phyloP scores from a whole-genome alignment of 768 basidiomycete genomes.

The Kwoniella heveanensis region DNA sequence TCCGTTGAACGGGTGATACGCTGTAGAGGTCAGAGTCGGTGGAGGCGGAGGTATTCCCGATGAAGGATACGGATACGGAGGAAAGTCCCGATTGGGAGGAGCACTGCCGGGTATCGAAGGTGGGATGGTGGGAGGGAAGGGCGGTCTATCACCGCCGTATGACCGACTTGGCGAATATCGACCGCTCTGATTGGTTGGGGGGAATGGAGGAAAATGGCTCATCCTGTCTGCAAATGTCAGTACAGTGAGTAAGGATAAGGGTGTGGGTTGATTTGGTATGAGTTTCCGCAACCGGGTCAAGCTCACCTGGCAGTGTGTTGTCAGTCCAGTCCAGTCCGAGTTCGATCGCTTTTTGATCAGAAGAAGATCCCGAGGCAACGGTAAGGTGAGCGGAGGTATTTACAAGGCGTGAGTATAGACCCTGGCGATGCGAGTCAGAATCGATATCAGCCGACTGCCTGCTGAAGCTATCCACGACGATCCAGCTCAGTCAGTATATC shows the following conservation, averaged over 20 bases:
- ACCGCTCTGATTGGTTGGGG: constrained; percentile 25
- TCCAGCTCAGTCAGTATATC: not conserved
- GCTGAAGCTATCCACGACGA: too few species aligned
- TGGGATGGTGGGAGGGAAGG: constrained; percentile 18
- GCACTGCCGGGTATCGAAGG: constrained; percentile 7
- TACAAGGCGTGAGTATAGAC: not conserved
- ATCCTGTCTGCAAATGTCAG: constrained; percentile 16
- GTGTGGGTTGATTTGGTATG: too few species aligned
- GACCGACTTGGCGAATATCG: constrained; percentile 43
- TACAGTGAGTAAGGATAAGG: too few species aligned
- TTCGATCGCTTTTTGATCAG: too few species aligned
- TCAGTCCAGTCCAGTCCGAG: too few species aligned
- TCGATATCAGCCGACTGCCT: too few species aligned
- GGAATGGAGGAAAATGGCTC: constrained; percentile 41
- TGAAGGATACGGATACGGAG: constrained; percentile 20
- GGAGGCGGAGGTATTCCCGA: constrained; percentile 8
- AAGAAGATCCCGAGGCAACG: too few species aligned
- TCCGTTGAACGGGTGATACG: constrained; percentile 34
- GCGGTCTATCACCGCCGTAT: constrained; percentile 31
- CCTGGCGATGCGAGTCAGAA: not conserved
- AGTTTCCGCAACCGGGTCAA: too few species aligned
- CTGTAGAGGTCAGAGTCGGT: constrained; percentile 2
- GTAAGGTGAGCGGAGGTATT: too few species aligned
- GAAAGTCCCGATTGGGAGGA: constrained; percentile 26
- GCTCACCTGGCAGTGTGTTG: too few species aligned